phyloP scores from a whole-genome alignment of 192 early-diverging fungal species.

The Podila epigama region DNA sequence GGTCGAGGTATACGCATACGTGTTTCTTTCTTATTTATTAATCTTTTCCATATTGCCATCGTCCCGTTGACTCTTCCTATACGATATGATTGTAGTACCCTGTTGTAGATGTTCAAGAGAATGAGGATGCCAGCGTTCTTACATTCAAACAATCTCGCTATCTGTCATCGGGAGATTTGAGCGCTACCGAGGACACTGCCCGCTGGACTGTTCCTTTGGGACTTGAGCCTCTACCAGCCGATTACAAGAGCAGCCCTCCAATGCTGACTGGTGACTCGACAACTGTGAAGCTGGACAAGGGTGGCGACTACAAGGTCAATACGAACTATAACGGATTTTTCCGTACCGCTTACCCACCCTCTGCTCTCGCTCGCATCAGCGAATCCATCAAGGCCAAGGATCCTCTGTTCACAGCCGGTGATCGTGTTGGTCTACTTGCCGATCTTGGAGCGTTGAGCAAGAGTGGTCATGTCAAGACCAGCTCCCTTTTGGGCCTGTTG shows the following conservation, averaged over 20 bases:
- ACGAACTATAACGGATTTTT: constrained; percentile 80
- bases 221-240: constrained; percentile 37
- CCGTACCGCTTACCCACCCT: constrained; percentile 78
- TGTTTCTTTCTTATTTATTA: not conserved
- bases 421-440: constrained; percentile 83
- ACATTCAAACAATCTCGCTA: constrained; percentile 82
- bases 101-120: constrained; percentile 74
- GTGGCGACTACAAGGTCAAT: constrained; percentile 88
- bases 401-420: constrained; percentile 66
- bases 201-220: constrained; percentile 89
- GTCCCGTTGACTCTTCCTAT: not conserved
- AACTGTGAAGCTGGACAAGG: constrained; percentile 58
- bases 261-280: constrained; percentile 52
- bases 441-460: constrained; percentile 82
- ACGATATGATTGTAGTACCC: constrained; percentile 63
- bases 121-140: constrained; percentile 58
- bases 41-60: no score
- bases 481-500: constrained; percentile 77
- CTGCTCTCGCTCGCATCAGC: constrained; percentile 60
- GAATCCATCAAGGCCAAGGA: constrained; percentile 60
- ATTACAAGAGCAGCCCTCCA: constrained; percentile 37
- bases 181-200: constrained; percentile 77
- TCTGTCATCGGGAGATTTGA: constrained; percentile 82
- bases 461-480: constrained; percentile 82
- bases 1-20: not conserved